Evolutionary conservation across 176 grass and related monocot genomes (phyloP).

Genomic region (Hsuehochloa calcarea): DNA sequence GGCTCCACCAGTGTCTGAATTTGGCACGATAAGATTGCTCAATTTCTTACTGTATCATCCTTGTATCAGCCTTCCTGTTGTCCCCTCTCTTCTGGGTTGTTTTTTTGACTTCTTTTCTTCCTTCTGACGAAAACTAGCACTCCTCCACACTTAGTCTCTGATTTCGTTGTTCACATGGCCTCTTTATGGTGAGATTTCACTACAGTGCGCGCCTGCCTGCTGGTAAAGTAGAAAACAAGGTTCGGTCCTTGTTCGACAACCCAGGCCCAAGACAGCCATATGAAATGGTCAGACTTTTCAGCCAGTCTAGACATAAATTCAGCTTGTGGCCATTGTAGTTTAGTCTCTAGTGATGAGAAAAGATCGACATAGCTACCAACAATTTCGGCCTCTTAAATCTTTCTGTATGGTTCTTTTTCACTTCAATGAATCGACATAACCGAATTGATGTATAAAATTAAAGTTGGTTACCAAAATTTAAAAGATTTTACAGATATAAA

Average conservation of each 20-base stretch:
- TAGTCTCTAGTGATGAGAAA: no score
- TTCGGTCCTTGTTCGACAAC: background rate
- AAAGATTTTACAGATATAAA: no score
- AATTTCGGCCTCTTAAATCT: no score
- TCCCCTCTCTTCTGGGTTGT: background rate
- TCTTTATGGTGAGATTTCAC: background rate
- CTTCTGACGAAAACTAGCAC: background rate
- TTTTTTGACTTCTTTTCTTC: background rate
- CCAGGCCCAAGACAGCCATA: background rate
- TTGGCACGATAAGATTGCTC: constrained; percentile 30
- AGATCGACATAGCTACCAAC: no score
- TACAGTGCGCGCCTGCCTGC: background rate
- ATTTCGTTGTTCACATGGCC: background rate
- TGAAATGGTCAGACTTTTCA: no score
- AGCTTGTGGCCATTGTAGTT: no score
- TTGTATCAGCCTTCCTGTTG: background rate
- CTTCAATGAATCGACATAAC: no score
- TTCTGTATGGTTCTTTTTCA: no score
- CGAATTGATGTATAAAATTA: no score
- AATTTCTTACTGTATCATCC: background rate
- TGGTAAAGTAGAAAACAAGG: background rate
- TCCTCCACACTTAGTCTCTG: background rate
- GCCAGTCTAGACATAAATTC: no score
- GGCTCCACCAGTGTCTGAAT: constrained; percentile 44
- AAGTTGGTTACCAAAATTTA: no score